phyloP scores from a whole-genome alignment of 495 filamentous ascomycete species.

The Barbatosphaeria neglecta region DNA sequence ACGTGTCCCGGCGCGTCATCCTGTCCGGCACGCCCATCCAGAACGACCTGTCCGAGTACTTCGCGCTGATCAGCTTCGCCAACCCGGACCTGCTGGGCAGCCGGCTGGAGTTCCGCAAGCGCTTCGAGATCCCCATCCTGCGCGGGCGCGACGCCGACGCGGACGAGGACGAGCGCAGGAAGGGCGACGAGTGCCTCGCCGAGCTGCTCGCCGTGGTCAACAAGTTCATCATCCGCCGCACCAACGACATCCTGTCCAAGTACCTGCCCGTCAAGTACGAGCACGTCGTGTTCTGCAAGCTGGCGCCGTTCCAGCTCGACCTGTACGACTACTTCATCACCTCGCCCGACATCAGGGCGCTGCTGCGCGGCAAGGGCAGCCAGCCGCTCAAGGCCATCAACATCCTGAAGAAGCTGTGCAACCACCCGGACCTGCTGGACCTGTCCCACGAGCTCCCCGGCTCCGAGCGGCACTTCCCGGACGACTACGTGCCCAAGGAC shows the following conservation, averaged over 20 bases:
- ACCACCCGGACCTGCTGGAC: slow-evolving; percentile 89
- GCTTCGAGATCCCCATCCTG: slow-evolving; percentile 86
- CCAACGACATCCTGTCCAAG: slow-evolving; percentile 96
- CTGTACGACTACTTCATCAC: slow-evolving; percentile 96
- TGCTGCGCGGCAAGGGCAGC: slow-evolving; percentile 88
- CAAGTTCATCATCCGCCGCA: slow-evolving; percentile 97
- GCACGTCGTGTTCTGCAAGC: slow-evolving; percentile 98
- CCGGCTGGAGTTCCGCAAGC: slow-evolving; percentile 85
- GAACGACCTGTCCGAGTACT: slow-evolving; percentile 96
- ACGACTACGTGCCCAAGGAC: slow-evolving; percentile 83
- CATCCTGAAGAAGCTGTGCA: slow-evolving; percentile 95
- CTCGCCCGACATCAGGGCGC: slow-evolving; percentile 84
- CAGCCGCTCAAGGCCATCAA: slow-evolving; percentile 95
- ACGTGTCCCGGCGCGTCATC: slow-evolving; percentile 86
- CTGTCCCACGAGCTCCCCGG: slow-evolving; percentile 78
- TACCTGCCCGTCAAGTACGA: slow-evolving; percentile 99
- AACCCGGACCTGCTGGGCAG: slow-evolving; percentile 89
- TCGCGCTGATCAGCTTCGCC: slow-evolving; percentile 89
- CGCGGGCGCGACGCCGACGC: slow-evolving; percentile 86
- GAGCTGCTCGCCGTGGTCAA: slow-evolving; percentile 83
- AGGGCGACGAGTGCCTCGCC: slow-evolving; percentile 70
- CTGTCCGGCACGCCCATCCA: slow-evolving; percentile 96
- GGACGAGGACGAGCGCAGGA: slow-evolving; percentile 67
- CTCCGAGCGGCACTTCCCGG: slow-evolving; percentile 69
- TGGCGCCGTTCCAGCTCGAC: slow-evolving; percentile 81